Evolutionary conservation across 371 early-diverging fungal genomes (phyloP), one percentile per base, ranked within the genome.

Genomic region (Actinomucor elegans): DNA sequence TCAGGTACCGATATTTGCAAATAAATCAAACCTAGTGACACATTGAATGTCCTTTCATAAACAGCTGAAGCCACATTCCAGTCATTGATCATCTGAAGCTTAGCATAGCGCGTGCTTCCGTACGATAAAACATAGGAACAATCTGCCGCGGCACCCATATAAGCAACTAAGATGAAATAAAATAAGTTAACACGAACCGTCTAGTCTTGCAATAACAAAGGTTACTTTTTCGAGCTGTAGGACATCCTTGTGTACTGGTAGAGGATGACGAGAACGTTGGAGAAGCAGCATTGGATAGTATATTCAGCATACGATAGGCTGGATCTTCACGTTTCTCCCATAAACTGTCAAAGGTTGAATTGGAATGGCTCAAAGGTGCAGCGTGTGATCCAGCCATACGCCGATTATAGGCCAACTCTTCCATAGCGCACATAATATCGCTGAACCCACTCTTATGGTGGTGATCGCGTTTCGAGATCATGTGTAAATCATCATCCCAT

Each of bases 1-100:
- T 67, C 67, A 14, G 79, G 67, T 10, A 77, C 59, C 37, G 84
- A 81, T 36, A 95, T 71, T 48, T 87, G 80, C 27, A 96, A 81
- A 37, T 89, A 77, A 40, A 94, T 86, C 20, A 97, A 54, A 1
- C 94, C 97, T 20, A 97, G 73, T 1, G 83, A 82, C 14, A 97
- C 83, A 62, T 96, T 95, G 68, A 97, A 94, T 10, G 91, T 88
- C 8, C 80, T 73, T 71, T 95, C 93, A 64, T 94, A 97, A 2
- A 93, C 81, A 8, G 81, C 86, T 9, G 92, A 89, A 7, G 84
- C 91, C n/a, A 81, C 81, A 63, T 89, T 89, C 81, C 87, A 90
- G 55, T 87, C 79, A 52, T 78, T 84, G 49, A 92, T 77, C 33
- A 92, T 91, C 59, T 89, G 87, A 43, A 73, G 69, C 49, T 85